Conservation (phyloP, 495 filamentous ascomycete species). For the Penicillium paxilli region DNA sequence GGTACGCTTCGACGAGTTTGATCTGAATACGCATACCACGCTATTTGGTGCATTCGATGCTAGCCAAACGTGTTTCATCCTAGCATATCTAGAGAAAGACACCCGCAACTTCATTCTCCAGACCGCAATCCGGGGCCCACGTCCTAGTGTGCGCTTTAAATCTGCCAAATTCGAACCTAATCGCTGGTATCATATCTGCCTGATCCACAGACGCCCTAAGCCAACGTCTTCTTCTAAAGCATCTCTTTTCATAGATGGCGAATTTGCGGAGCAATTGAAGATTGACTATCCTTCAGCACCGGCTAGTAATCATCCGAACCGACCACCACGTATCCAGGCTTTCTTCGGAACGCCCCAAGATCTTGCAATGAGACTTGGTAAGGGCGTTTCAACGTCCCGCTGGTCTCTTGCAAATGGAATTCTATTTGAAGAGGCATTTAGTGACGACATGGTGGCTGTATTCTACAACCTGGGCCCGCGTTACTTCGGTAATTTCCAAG, state of each 20-base stretch:
- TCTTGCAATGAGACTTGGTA: slow-evolving; percentile 77
- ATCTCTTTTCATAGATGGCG: slow-evolving; percentile 86
- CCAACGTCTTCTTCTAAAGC: slow-evolving; percentile 79
- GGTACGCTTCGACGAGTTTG: slow-evolving; percentile 85
- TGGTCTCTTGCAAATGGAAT: slow-evolving; percentile 91
- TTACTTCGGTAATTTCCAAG: slow-evolving; percentile 94
- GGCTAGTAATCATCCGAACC: slow-evolving; percentile 44
- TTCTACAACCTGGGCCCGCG: slow-evolving; percentile 85
- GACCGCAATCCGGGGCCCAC: slow-evolving; percentile 82
- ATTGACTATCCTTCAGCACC: slow-evolving; percentile 80
- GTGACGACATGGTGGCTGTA: slow-evolving; percentile 89
- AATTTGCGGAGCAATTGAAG: slow-evolving; percentile 89
- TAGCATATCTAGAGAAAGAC: slow-evolving; percentile 92
- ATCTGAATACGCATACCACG: slow-evolving; percentile 82
- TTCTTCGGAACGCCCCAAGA: slow-evolving; percentile 94
- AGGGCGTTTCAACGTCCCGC: slow-evolving; percentile 69
- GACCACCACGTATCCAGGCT: slow-evolving; percentile 72
- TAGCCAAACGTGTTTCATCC: slow-evolving; percentile 88
- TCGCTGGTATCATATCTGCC: slow-evolving; percentile 87
- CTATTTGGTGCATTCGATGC: slow-evolving; percentile 94
- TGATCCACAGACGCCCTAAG: slow-evolving; percentile 78
- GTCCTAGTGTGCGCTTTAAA: slow-evolving; percentile 92
- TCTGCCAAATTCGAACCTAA: slow-evolving; percentile 69
- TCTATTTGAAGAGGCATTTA: slow-evolving; percentile 82
- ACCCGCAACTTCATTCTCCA: slow-evolving; percentile 95